These are phyloP conservation scores for Solanum bukasovii DNA, from an alignment of 257 asterid species.

Conservation along the genomic window DNA sequence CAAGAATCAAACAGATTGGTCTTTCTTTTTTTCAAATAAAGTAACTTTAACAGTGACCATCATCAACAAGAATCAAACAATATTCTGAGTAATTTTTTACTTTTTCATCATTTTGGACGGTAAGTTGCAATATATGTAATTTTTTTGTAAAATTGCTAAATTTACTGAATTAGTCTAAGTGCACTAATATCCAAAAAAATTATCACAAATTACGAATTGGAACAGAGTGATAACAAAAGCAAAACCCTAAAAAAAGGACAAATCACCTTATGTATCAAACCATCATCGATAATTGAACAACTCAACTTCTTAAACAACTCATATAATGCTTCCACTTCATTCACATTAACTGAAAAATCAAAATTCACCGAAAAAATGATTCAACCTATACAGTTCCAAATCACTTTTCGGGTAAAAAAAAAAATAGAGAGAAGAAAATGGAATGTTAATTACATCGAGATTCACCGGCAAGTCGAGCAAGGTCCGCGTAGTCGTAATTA, in stretches of 20 bases:
- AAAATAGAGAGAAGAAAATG: not conserved
- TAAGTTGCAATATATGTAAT: not conserved
- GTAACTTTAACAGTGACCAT: not conserved
- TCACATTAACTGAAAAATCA: constrained; percentile 42
- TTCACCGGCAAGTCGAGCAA: constrained; percentile 45
- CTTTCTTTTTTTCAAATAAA: not conserved
- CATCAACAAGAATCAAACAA: not conserved
- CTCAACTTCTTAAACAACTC: constrained; percentile 82
- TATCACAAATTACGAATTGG: too few relatives aligned
- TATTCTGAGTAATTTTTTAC: too few relatives aligned
- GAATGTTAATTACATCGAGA: constrained; percentile 29
- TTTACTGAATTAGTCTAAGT: not conserved
- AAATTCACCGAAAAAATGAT: not conserved
- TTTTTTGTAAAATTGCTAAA: not conserved
- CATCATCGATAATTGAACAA: constrained; percentile 76
- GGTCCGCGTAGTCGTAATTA: constrained; percentile 18
- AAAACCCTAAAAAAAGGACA: not conserved
- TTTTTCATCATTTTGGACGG: too few relatives aligned
- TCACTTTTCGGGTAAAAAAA: too few relatives aligned
- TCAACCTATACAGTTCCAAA: not conserved
- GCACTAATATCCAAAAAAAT: not conserved
- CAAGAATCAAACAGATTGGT: not conserved
- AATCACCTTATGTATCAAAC: constrained; percentile 70
- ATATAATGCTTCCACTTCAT: constrained; percentile 74
- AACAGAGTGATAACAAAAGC: too few relatives aligned